Conservation (phyloP, 805 yeast species). For the Wickerhamiella sergipiensis region DNA sequence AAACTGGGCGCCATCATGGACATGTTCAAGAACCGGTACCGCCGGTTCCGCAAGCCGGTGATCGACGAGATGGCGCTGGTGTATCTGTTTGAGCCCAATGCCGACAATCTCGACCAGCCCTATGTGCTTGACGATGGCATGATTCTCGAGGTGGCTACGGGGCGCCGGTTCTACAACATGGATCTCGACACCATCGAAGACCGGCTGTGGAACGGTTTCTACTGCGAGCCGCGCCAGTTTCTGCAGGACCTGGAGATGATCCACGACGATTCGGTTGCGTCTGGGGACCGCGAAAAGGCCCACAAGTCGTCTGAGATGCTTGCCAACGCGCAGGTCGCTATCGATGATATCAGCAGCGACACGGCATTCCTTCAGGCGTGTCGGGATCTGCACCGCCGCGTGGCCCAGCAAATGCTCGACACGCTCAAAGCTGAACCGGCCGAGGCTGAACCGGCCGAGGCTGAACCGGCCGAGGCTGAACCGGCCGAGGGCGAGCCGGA, state of each 20-base stretch:
- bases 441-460: constrained; percentile 1
- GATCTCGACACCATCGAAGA: constrained; percentile 91
- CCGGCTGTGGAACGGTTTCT: constrained; percentile 91
- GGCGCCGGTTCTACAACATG: constrained; percentile 66
- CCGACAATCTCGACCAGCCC: constrained; percentile 24
- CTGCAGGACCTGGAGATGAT: constrained; percentile 75
- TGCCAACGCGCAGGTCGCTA: constrained; percentile 90
- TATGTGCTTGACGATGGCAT: constrained; percentile 39
- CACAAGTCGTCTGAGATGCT: constrained; percentile 83
- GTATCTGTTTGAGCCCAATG: constrained; percentile 54
- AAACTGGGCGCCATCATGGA: constrained; percentile 84
- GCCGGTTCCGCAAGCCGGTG: constrained; percentile 79
- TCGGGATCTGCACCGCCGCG: constrained; percentile 35
- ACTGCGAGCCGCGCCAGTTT: constrained; percentile 84
- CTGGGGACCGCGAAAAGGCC: constrained; percentile 73
- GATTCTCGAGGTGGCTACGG: constrained; percentile 72
- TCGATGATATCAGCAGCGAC: constrained; percentile 61
- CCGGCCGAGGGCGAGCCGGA: not conserved
- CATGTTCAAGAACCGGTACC: constrained; percentile 70
- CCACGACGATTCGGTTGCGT: constrained; percentile 55
- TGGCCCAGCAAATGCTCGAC: constrained; percentile 15
- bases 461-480: not conserved
- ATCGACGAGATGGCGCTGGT: constrained; percentile 62
- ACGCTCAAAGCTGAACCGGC: constrained; percentile 10
- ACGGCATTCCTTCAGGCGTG: constrained; percentile 68